Percentiles rank a stretch among this genome's conserved stretches.
These are phyloP conservation scores for Oleoguttula mirabilis DNA, from an alignment of 495 filamentous ascomycete genomes.

Conservation along the genomic window DNA sequence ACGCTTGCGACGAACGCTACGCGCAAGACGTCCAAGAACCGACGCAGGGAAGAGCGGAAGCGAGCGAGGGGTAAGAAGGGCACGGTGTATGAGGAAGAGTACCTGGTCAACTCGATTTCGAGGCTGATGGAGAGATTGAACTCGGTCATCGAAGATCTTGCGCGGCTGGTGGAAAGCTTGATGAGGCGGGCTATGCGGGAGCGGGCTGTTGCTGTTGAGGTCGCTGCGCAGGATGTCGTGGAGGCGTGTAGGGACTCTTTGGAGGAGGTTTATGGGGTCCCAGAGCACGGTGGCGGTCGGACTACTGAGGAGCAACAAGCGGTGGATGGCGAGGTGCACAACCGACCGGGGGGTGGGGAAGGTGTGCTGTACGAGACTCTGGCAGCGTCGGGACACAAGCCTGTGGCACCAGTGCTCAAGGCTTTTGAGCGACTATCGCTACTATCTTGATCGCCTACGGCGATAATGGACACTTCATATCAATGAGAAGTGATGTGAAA, in stretches of 20 bases:
- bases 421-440: conserved; percentile 24
- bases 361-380: conserved; percentile 30
- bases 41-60: conserved; percentile 84
- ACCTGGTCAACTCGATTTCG: conserved; percentile 76
- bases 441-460: too few relatives aligned
- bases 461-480: too few relatives aligned
- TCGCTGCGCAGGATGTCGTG: conserved; percentile 55
- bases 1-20: conserved; percentile 55
- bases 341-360: conserved; percentile 26
- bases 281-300: conserved; percentile 14
- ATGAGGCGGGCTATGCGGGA: conserved; percentile 76
- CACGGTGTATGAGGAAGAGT: conserved; percentile 94
- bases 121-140: conserved; percentile 78
- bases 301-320: conserved; percentile 16
- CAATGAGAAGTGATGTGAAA: too few relatives aligned
- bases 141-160: conserved; percentile 50
- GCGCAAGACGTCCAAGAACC: conserved; percentile 69
- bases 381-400: conserved; percentile 18
- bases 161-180: conserved; percentile 59
- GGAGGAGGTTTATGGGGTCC: conserved; percentile 50
- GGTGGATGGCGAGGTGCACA: conserved; percentile 25
- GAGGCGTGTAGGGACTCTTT: conserved; percentile 51
- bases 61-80: conserved; percentile 87
- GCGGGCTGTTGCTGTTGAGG: conserved; percentile 65
- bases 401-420: conserved; percentile 26